phyloP scores from a whole-genome alignment of 495 filamentous ascomycete species.

The Neurospora sublineolata region DNA sequence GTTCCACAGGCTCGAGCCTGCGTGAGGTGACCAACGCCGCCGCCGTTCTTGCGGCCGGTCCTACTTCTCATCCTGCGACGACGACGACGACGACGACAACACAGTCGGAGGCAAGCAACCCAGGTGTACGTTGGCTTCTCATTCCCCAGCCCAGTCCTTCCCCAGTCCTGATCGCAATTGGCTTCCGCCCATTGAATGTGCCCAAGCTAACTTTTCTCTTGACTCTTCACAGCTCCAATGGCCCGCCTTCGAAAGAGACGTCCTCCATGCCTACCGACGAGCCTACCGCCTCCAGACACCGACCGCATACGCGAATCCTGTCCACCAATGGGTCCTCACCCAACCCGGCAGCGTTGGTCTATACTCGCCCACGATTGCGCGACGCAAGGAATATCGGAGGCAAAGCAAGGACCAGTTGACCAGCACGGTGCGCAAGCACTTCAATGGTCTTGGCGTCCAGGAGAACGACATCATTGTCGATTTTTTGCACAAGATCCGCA shows the following conservation, averaged over 20 bases:
- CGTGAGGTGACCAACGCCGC: constrained; percentile 28
- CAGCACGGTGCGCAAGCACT: constrained; percentile 76
- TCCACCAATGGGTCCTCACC: constrained; percentile 61
- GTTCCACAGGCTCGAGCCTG: constrained; percentile 31
- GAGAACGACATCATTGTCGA: constrained; percentile 84
- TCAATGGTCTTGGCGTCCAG: constrained; percentile 71
- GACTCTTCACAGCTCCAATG: constrained; percentile 52
- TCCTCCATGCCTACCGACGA: constrained; percentile 73
- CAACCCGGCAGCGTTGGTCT: constrained; percentile 55
- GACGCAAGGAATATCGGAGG: constrained; percentile 47
- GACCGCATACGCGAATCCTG: constrained; percentile 55
- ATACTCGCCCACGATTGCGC: constrained; percentile 61
- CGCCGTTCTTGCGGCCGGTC: constrained; percentile 12
- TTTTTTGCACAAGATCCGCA: constrained; percentile 69
- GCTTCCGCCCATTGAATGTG: not conserved
- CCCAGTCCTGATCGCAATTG: not conserved
- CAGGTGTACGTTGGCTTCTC: constrained; percentile 17
- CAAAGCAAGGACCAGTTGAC: constrained; percentile 71
- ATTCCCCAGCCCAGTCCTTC: not conserved
- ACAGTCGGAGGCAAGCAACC: constrained; percentile 13
- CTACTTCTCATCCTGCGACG: constrained; percentile 10
- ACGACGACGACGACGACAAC: constrained; percentile 4
- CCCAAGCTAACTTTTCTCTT: constrained; percentile 12
- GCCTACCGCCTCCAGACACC: constrained; percentile 64
- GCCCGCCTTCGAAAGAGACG: constrained; percentile 56